Percentiles rank a stretch among this genome's conserved stretches.
These are phyloP conservation scores for Escallonia rubra DNA, from an alignment of 129 eudicot genomes.

Conservation along the genomic window DNA sequence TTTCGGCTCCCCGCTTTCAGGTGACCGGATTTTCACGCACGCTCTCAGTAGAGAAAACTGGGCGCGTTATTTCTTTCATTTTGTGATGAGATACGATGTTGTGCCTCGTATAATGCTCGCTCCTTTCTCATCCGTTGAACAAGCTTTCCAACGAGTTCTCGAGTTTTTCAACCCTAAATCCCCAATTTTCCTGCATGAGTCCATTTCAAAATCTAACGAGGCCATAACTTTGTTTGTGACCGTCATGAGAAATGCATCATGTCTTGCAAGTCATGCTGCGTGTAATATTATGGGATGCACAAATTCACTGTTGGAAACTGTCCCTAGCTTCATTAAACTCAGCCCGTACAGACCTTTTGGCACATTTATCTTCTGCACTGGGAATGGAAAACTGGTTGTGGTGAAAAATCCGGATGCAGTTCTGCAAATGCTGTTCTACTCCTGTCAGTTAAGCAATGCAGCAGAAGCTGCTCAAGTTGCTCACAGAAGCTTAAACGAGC, in stretches of 20 bases:
- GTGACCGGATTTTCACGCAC: conserved; percentile 55
- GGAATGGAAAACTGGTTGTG: conserved; percentile 48
- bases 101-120: conserved; percentile 75
- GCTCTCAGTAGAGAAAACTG: conserved; percentile 75
- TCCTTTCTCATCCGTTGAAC: conserved; percentile 45
- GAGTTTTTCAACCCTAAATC: conserved; percentile 34
- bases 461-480: conserved; percentile 28
- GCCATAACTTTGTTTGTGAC: conserved; percentile 38
- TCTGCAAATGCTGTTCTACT: conserved; percentile 61
- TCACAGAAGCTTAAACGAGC: conserved; percentile 40
- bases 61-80: conserved; percentile 60
- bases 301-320: conserved; percentile 47
- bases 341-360: conserved; percentile 96
- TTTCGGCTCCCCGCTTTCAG: conserved; percentile 72
- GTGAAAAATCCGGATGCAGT: conserved; percentile 62
- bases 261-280: conserved; percentile 67
- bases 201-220: conserved; percentile 18
- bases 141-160: conserved; percentile 36
- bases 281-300: conserved; percentile 70
- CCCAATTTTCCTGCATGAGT: conserved; percentile 2
- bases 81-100: conserved; percentile 64
- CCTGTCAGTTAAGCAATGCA: conserved; percentile 44
- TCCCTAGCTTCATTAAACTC: conserved; percentile 55
- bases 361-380: conserved; percentile 55
- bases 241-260: conserved; percentile 56